Evolutionary conservation across 2,329 filamentous ascomycete species (phyloP), one percentile per base, ranked within the genome.

Genomic region (Pochonia chlamydosporia): DNA sequence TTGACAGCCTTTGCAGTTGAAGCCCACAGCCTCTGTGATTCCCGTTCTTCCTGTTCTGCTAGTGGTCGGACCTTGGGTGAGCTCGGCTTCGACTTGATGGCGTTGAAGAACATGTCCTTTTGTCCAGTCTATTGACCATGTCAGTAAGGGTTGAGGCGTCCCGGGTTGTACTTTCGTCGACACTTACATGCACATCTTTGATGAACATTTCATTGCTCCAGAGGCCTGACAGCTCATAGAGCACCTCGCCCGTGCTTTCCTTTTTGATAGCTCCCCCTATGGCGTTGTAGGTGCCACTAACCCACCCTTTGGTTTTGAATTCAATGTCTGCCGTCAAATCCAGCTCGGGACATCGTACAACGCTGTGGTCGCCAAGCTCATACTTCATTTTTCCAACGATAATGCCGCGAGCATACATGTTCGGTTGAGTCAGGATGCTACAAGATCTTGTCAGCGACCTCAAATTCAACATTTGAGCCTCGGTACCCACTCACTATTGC

Each of bases 301-400:
- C 92, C 79, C 95, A 99, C 5, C 93, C 93, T 69, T 97, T 97
- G 44, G 89, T 95, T 72, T 97, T 97, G 78, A 99, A 99, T 56
- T 99, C 93, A 51, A 99, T 83, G 63, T 99, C 92, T 50, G 90
- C 92, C 23, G 83, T 79, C 16, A 99, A 75, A 49, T 90, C 85
- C 16, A 89, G 79, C 64, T 97, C 92, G 0, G 92, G 89, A 65
- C 93, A 97, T 55, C 85, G 81, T 18, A 99, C 88, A 58, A 90
- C 89, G 64, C 91, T 96, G 71, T 96, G 91, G 64, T 97, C 92
- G 54, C 92, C 93, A 7, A 99, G 81, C 71, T 99, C 93, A 67
- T 97, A 99, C 68, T 96, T 97, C 93, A 99, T 97, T 67, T 96
- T 97, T 41, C 93, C 93, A 60, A 99, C 96, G 8, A 99, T 75